Conservation (phyloP, 805 yeast species). For the Citeromyces nyonsensis region DNA sequence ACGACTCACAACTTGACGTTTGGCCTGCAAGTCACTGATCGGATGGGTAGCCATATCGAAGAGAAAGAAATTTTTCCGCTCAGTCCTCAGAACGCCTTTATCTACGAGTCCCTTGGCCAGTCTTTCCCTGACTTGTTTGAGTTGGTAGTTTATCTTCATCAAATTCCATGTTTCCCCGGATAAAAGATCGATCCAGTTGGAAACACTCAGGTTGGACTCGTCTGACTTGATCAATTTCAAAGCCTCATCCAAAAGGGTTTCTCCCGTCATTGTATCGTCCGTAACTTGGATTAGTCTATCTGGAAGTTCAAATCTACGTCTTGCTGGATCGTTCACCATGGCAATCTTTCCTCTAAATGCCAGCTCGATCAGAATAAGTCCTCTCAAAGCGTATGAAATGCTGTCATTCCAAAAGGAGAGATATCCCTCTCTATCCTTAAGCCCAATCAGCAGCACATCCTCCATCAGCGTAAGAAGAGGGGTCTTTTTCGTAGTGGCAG, state of each 20-base stretch:
- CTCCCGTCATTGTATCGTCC: conserved; percentile 83
- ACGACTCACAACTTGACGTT: conserved; percentile 66
- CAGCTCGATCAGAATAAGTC: conserved; percentile 82
- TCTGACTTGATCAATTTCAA: conserved; percentile 78
- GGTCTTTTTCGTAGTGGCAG: conserved; percentile 18
- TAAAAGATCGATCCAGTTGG: conserved; percentile 86
- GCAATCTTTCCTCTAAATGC: conserved; percentile 84
- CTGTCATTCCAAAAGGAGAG: conserved; percentile 97
- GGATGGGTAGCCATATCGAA: conserved; percentile 99
- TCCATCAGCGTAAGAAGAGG: conserved; percentile 91
- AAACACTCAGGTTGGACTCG: conserved; percentile 62
- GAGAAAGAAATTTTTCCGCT: conserved; percentile 81
- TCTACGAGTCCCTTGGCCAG: conserved; percentile 94
- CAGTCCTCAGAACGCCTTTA: conserved; percentile 91
- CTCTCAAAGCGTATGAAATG: conserved; percentile 90
- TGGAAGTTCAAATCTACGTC: conserved; percentile 75
- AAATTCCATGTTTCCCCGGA: conserved; percentile 97
- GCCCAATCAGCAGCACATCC: conserved; percentile 84
- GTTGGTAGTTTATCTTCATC: conserved; percentile 85
- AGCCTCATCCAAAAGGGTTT: conserved; percentile 87
- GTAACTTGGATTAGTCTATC: conserved; percentile 83
- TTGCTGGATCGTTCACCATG: conserved; percentile 82
- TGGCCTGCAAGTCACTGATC: conserved; percentile 70
- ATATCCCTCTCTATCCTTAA: conserved; percentile 93
- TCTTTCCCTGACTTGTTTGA: conserved; percentile 94